phyloP scores from a whole-genome alignment of 805 yeast species.

The Hanseniaspora thailandica region DNA sequence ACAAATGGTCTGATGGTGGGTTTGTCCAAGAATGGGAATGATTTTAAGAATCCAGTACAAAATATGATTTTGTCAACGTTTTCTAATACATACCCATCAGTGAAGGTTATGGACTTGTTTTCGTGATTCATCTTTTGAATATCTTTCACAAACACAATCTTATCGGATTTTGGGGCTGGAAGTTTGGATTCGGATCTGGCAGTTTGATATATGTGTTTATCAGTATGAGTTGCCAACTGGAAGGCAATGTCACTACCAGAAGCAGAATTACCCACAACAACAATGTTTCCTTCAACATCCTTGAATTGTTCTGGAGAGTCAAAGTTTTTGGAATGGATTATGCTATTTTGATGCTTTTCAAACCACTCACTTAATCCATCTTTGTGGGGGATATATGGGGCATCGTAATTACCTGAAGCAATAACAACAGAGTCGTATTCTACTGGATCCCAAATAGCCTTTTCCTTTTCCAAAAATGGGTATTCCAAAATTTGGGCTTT shows the following conservation, averaged over 20 bases:
- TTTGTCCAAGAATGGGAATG: slow-evolving; percentile 45
- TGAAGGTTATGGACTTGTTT: slow-evolving; percentile 34
- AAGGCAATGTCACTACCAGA: slow-evolving; percentile 65
- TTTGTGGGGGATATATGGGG: slow-evolving; percentile 48
- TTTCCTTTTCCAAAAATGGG: background rate
- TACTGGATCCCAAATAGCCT: slow-evolving; percentile 16
- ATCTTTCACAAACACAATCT: slow-evolving; percentile 36
- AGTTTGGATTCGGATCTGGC: slow-evolving; percentile 34
- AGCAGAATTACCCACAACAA: slow-evolving; percentile 68
- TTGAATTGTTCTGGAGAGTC: slow-evolving; percentile 36
- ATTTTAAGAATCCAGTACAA: slow-evolving; percentile 65
- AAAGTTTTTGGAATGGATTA: slow-evolving; percentile 49
- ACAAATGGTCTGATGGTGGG: slow-evolving; percentile 18
- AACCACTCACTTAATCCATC: slow-evolving; percentile 43
- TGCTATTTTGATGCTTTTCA: slow-evolving; percentile 33
- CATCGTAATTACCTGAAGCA: slow-evolving; percentile 54
- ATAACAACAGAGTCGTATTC: slow-evolving; percentile 49
- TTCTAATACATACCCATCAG: slow-evolving; percentile 36
- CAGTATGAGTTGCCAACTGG: slow-evolving; percentile 39
- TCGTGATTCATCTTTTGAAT: slow-evolving; percentile 31
- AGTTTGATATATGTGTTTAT: slow-evolving; percentile 36
- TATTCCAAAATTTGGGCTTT: slow-evolving; percentile 22
- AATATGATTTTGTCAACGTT: slow-evolving; percentile 50
- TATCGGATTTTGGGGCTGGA: slow-evolving; percentile 36
- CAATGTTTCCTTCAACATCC: slow-evolving; percentile 32